Base-by-base conservation (phyloP, 108 stramenopile genomes). In the Cyclostephanos invisitatus region DNA sequence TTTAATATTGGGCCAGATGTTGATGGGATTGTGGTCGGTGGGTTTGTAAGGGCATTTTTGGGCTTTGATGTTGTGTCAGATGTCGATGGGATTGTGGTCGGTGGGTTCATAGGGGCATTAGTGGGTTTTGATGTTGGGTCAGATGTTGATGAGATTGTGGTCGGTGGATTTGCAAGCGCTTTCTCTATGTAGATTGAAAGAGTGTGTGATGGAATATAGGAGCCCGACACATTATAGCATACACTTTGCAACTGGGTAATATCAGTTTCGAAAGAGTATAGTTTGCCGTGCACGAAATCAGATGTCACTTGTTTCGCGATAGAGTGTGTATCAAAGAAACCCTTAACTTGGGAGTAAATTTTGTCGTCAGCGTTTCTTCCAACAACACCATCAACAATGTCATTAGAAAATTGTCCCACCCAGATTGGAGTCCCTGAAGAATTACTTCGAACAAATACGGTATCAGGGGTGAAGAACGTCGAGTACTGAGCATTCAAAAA, bases 301-400 rank as follows among this genome's bases (percentile, higher is more conserved):
- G 27, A 28, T 29, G 27, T 50, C 24, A 42, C 17, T 64, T 64
- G 64, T 21, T 64, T 64, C 2, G 64, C 64, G 17, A 64, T 28
- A 35, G 49, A 12, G 27, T 64, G 64, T 14, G 62, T 63, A 36
- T 64, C 64, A 50, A 64, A 64, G 64, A 64, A 64, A 15, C 38
- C 28, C 17, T 25, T 25, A 50, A 36, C 37, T 36, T 46, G 25
- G 10, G n/a, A 17, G 21, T 46, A 5, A 27, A 46, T 46, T 35
- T 32, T 11, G 21, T 28, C 49, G 15, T 48, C 15, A n/a, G n/a
- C 42, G 0, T 46, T 42, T 47, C 14, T 64, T 29, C 21, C 24
- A 47, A 64, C 42, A 22, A 18, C 8, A 12, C 64, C 64, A 64
- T 29, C 7, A 46, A 64, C 42, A 1, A 28, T 37, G 64, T 64